Percentiles rank a stretch among this genome's conserved stretches.
phyloP scores from a whole-genome alignment of 805 yeast species.

The Candida maltosa region DNA sequence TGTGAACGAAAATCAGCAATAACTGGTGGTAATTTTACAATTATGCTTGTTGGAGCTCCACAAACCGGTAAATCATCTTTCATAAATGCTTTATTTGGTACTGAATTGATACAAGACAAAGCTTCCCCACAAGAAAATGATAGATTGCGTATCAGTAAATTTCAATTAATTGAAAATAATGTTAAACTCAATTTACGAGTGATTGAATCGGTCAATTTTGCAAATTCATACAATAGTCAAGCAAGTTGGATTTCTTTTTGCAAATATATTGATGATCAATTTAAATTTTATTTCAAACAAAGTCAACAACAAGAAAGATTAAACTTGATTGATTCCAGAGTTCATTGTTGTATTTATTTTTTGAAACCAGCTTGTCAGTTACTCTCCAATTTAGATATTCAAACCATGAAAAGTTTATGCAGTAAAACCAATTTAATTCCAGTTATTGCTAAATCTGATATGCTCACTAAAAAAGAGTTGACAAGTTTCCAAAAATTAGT shows the following conservation, averaged over 20 bases:
- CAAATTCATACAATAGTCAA: constrained; percentile 52
- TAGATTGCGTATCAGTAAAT: constrained; percentile 26
- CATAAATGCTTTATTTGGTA: constrained; percentile 72
- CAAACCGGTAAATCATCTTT: constrained; percentile 70
- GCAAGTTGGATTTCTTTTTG: constrained; percentile 43
- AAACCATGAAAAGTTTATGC: constrained; percentile 31
- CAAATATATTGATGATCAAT: constrained; percentile 77
- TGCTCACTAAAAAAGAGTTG: constrained; percentile 25
- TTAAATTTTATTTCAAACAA: constrained; percentile 61
- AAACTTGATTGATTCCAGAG: constrained; percentile 53
- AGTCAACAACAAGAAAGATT: constrained; percentile 48
- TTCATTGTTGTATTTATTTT: constrained; percentile 85
- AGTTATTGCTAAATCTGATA: constrained; percentile 35
- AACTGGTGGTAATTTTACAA: constrained; percentile 31
- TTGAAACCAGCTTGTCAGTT: constrained; percentile 66
- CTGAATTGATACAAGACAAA: constrained; percentile 14
- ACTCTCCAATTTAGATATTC: constrained; percentile 31
- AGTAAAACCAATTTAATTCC: constrained; percentile 37
- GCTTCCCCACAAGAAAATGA: constrained; percentile 10
- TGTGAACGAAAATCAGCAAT: constrained; percentile 18
- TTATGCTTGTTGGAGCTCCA: constrained; percentile 34
- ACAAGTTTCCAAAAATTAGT: constrained; percentile 21
- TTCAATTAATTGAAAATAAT: constrained; percentile 56
- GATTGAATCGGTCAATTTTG: constrained; percentile 76
- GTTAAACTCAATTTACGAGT: constrained; percentile 59